Base-by-base conservation (phyloP, 257 asterid species). In the Schizonepeta tenuifolia region DNA sequence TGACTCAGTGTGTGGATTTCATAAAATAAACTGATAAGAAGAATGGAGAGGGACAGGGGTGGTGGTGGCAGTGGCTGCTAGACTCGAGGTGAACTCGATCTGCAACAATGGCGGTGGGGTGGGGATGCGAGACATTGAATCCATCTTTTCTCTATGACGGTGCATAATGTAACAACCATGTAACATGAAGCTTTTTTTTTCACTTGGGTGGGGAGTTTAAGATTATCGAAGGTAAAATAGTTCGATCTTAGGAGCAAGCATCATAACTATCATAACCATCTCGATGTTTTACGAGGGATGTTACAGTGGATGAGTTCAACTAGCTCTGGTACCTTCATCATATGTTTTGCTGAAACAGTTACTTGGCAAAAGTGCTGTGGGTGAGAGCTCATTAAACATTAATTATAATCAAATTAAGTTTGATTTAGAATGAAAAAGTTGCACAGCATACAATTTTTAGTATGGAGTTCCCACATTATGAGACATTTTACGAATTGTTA, bases 401-500 rank as follows among this genome's bases (percentile, higher is more conserved):
- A 70, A 20, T 49, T 9, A 10, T 73, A 22, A 36, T 22, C 17
- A 14, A 59, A 21, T 26, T 24, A 46, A 67, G 14, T 46, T 21
- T 22, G 20, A 38, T 38, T 58, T 28, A 35, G 64, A 24, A 46
- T 36, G 69, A 57, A 66, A 55, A 24, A 17, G 59, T 58, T 31
- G 22, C 59, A 2, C 35, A 6, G 46, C 18, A 22, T 15, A n/a
- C n/a, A 35, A 4, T 67, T 5, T 8, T 18, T 18, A 2, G 9
- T 58, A 17, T 13, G 7, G 38, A 44, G 36, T 28, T 20, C 22
- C 73, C 21, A 31, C 5, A 20, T 15, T 22, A 44, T 40, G 67
- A 3, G 58, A 53, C 17, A 31, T 14, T 47, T 26, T 38, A 56
- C 46, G 21, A 55, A 57, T 41, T 13, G 66, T 70, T 4, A 54